A percentile compares a stretch with the other conserved stretches of the same genome.
Evolutionary conservation across 345 rosid genomes (phyloP).

Genomic region (Camelina hispida): DNA sequence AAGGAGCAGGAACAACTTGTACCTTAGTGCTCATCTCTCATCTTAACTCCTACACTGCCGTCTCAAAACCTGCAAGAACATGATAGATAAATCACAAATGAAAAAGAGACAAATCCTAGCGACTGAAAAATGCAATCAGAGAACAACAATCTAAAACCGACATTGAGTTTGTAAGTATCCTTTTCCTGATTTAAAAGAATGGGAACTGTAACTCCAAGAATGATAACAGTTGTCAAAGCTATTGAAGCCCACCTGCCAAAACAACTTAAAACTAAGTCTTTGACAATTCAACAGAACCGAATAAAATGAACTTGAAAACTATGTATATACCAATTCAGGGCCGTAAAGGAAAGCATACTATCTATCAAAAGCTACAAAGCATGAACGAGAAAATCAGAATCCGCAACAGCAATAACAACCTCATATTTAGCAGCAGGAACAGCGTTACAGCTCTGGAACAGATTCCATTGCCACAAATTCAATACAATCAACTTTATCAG

Average conservation of each 20-base stretch:
- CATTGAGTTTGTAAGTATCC: constrained; percentile 32
- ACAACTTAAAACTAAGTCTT: neutral
- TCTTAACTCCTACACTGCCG: constrained; percentile 52
- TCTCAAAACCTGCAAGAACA: constrained; percentile 49
- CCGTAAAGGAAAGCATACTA: constrained; percentile 59
- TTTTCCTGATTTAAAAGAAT: constrained; percentile 50
- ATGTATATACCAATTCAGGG: constrained; percentile 52
- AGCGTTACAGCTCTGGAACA: no score
- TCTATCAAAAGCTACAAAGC: no score
- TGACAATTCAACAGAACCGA: neutral
- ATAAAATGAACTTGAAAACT: constrained; percentile 1
- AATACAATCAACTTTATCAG: no score
- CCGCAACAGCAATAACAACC: no score
- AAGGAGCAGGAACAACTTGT: constrained; percentile 7
- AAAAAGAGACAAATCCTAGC: neutral
- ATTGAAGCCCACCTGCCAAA: constrained; percentile 58
- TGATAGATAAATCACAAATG: constrained; percentile 8
- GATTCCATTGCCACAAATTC: no score
- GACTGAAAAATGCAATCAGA: neutral
- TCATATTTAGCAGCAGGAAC: no score
- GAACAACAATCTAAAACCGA: neutral
- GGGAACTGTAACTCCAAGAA: constrained; percentile 53
- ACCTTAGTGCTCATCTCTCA: constrained; percentile 48
- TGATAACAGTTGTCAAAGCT: constrained; percentile 52
- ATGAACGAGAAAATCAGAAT: no score